These are phyloP conservation scores for Trichophyton mentagrophytes DNA, from an alignment of 2,329 filamentous ascomycete genomes.

Conservation along the genomic window DNA sequence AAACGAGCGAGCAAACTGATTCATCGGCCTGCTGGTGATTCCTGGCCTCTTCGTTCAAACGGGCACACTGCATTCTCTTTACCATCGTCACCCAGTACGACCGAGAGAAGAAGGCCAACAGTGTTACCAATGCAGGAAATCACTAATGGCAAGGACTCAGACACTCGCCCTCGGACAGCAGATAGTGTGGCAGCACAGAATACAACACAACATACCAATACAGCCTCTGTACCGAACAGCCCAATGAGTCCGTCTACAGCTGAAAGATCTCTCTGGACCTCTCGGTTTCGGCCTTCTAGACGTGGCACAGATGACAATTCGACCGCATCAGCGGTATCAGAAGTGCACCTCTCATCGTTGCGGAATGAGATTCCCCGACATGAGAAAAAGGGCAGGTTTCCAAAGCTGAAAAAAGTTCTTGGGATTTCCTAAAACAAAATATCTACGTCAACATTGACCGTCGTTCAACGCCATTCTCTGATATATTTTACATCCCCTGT, in stretches of 20 bases:
- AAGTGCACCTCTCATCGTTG: neutral
- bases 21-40: conserved; percentile 10
- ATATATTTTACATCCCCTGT: neutral
- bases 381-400: conserved; percentile 13
- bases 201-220: neutral
- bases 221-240: neutral
- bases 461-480: neutral
- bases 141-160: neutral
- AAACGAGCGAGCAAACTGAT: conserved; percentile 21
- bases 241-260: neutral
- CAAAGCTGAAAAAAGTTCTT: conserved; percentile 11
- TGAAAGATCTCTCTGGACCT: conserved; percentile 9
- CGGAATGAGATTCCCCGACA: neutral
- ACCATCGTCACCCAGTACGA: neutral
- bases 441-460: neutral
- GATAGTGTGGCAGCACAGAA: conserved; percentile 10
- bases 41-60: conserved; percentile 18
- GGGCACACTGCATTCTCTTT: conserved; percentile 3
- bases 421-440: conserved; percentile 5
- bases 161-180: conserved; percentile 10
- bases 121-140: neutral
- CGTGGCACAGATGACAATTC: conserved; percentile 6
- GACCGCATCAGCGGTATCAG: neutral
- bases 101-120: neutral
- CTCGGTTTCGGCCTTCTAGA: conserved; percentile 8